Base-by-base conservation (phyloP, 1,284 basidiomycete genomes). In the Inonotus hispidus region DNA sequence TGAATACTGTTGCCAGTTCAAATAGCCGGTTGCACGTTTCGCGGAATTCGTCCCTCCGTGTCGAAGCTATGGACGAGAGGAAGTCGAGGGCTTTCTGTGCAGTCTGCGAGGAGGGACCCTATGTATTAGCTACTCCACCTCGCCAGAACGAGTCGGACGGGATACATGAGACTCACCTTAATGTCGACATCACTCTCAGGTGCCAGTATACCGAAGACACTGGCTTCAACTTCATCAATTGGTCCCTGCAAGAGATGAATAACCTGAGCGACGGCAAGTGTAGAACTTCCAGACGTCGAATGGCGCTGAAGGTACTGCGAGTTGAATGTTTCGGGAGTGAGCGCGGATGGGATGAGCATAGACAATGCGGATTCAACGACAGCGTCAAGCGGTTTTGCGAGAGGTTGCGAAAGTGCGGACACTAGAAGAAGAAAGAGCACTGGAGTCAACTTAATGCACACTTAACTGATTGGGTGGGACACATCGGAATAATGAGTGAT, bases 251-350 rank as follows among this genome's bases (percentile, higher is more conserved):
- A 71, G 6, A 71, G 66, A 2, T 70, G 72, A 38, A 79, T 73
- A 1, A 77, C 85, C 68, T 80, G 78, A 2, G 90, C 89, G 41
- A 78, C 77, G 1, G 82, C 85, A 14, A 95, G 73, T 43, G 89
- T 75, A 0, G 83, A 83, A 2, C 68, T 66, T 0, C 82, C 76
- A 29, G 79, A 79, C 1, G 73, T 68, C 0, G 83, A 75, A 60
- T 86, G 78, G 23, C 71, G 77, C 71, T 94, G 91, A 13, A 92
- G 77, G 66, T 87, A 92, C 63, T 89, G 84, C 8, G 87, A 82
- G 68, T 91, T 93, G 73, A 82, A 88, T 0, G 78, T 80, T 45
- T 88, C 85, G 8, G 85, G 68, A 0, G 86, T 79, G 1, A 87
- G 65, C 35, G 82, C 81, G 0, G 73, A 72, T 0, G 90, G 83